Evolutionary conservation across 164 flowering plant species (phyloP).

Genomic region (Paratinospora sagittata): DNA sequence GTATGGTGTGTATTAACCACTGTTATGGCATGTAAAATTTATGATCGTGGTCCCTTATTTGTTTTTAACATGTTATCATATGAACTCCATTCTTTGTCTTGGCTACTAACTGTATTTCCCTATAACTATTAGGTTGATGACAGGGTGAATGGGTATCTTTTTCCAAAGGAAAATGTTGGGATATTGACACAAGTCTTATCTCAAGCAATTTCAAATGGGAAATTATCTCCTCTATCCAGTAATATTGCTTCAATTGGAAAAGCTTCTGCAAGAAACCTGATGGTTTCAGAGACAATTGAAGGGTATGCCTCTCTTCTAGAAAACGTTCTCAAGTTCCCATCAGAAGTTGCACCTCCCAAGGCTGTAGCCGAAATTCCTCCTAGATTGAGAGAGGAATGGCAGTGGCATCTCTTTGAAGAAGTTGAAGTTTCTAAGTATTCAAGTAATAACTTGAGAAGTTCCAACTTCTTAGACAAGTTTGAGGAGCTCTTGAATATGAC

Average conservation of each 20-base stretch:
- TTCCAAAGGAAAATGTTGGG: slow-evolving; percentile 63
- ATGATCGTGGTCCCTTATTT: neutral
- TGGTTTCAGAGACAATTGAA: slow-evolving; percentile 65
- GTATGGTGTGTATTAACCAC: neutral
- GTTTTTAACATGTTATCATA: neutral
- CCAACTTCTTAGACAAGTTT: slow-evolving; percentile 39
- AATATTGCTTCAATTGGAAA: slow-evolving; percentile 59
- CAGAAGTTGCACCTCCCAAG: slow-evolving; percentile 71
- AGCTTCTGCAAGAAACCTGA: slow-evolving; percentile 56
- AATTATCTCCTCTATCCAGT: slow-evolving; percentile 54
- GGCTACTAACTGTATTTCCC: slow-evolving; percentile 31
- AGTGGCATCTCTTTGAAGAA: slow-evolving; percentile 64
- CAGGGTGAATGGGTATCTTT: slow-evolving; percentile 82
- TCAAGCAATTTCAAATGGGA: slow-evolving; percentile 54
- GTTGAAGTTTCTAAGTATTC: slow-evolving; percentile 19
- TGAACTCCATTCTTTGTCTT: neutral
- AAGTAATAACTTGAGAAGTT: slow-evolving; percentile 33
- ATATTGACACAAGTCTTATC: slow-evolving; percentile 42
- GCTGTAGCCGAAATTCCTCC: slow-evolving; percentile 41
- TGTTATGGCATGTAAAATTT: too few species aligned
- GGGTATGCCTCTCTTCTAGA: slow-evolving; percentile 71
- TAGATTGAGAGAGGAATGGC: slow-evolving; percentile 58
- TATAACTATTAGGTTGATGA: slow-evolving; percentile 64
- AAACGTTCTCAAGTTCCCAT: slow-evolving; percentile 61
- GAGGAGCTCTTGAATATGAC: slow-evolving; percentile 45